Evolutionary conservation across 108 stramenopile genomes (phyloP).

Genomic region (Nitzschia sp.): DNA sequence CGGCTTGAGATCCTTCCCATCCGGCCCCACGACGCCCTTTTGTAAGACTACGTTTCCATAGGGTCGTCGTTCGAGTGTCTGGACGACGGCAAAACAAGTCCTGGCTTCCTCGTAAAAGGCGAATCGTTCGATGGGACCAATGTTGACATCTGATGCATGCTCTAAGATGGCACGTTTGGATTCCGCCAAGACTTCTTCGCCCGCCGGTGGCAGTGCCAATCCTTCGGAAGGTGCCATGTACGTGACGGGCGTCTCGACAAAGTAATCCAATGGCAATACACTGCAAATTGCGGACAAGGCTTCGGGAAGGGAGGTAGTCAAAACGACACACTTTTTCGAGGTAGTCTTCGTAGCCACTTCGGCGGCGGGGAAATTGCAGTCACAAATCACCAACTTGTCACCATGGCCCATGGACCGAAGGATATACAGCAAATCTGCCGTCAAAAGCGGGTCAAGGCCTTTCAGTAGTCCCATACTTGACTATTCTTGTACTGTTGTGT

Average conservation of each 20-base stretch:
- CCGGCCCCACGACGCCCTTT: constrained; percentile 54
- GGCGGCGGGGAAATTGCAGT: constrained; percentile 57
- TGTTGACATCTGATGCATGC: constrained; percentile 21
- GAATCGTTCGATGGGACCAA: constrained; percentile 41
- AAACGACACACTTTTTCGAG: constrained; percentile 33
- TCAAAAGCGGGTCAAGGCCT: constrained; percentile 50
- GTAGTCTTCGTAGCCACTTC: constrained; percentile 49
- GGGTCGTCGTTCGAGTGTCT: constrained; percentile 54
- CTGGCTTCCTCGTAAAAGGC: constrained; percentile 51
- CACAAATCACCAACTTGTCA: constrained; percentile 44
- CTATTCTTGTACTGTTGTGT: too few relatives aligned
- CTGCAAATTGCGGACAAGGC: constrained; percentile 46
- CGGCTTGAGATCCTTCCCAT: constrained; percentile 51
- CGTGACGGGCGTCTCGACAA: constrained; percentile 34
- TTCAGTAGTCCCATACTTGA: constrained; percentile 52
- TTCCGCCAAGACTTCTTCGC: constrained; percentile 32
- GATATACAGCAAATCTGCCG: constrained; percentile 47
- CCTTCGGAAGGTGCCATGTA: constrained; percentile 51
- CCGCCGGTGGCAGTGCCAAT: constrained; percentile 35
- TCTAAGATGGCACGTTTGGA: constrained; percentile 32
- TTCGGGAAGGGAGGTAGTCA: constrained; percentile 45
- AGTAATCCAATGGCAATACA: constrained; percentile 53
- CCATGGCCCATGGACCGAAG: constrained; percentile 57
- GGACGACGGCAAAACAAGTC: constrained; percentile 53
- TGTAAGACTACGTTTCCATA: constrained; percentile 50